These are phyloP conservation scores for Letharia lupina DNA, from an alignment of 495 filamentous ascomycete genomes.

Conservation along the genomic window DNA sequence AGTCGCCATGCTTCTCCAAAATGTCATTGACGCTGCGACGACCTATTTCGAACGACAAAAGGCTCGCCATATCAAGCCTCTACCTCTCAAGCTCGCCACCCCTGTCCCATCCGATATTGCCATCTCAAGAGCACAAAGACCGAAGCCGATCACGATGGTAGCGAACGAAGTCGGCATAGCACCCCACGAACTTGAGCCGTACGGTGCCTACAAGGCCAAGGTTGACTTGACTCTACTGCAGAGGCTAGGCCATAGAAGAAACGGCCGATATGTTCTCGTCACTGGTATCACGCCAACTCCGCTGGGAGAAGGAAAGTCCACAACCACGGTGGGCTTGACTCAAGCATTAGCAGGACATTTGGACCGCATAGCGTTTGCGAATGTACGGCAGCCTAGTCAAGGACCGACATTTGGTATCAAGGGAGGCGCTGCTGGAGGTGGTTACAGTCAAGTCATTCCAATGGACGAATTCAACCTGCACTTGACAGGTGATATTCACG, in stretches of 20 bases:
- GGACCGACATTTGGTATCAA: conserved; percentile 99
- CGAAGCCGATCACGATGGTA: conserved; percentile 77
- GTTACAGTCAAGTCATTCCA: conserved; percentile 96
- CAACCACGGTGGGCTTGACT: conserved; percentile 91
- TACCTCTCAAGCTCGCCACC: conserved; percentile 62
- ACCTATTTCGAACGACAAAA: conserved; percentile 75
- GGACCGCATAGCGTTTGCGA: conserved; percentile 81
- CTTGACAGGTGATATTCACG: conserved; percentile 95
- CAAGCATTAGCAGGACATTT: conserved; percentile 92
- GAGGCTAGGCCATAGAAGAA: conserved; percentile 72
- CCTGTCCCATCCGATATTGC: conserved; percentile 92
- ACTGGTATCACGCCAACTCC: conserved; percentile 95
- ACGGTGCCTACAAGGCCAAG: conserved; percentile 92
- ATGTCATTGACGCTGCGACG: conserved; percentile 78
- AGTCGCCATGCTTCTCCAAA: conserved; percentile 90
- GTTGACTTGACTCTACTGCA: conserved; percentile 74
- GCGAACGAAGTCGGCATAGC: conserved; percentile 85
- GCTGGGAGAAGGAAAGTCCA: conserved; percentile 97
- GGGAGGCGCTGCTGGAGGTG: conserved; percentile 91
- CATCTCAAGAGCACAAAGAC: conserved; percentile 79
- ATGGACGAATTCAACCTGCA: conserved; percentile 99
- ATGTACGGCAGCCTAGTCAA: conserved; percentile 93
- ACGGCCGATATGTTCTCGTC: conserved; percentile 86
- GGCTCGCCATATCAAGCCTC: conserved; percentile 62
- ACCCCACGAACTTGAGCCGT: conserved; percentile 79